Base-by-base conservation (phyloP, 305 asterid species). In the Fraxinus baroniana region DNA sequence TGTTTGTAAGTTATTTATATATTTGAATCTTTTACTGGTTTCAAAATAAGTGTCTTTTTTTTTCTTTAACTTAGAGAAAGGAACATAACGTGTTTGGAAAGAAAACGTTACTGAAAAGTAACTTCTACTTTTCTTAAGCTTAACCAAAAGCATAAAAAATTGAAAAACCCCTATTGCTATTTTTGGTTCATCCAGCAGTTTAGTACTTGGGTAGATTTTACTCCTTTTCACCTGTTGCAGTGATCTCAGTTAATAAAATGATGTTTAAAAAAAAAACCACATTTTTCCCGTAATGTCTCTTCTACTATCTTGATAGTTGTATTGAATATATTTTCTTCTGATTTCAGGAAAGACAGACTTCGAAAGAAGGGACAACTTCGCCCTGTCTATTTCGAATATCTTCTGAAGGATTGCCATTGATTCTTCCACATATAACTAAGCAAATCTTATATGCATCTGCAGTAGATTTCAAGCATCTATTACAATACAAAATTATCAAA, bases 361-460 rank as follows among this genome's bases (percentile, higher is more conserved):
- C 97, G 24, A 94, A 88, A 86, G 99, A 95, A 72, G 97, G 98
- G 78, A 15, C 90, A 39, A 74, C 94, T 24, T 85, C 99, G 35
- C 89, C 91, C 4, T 95, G 99, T 88, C 32, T 88, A 78, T 95
- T 94, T 90, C 90, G 99, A 76, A 94, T 95, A 87, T 94, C 99
- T 17, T 95, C 99, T 32, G 99, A 95, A 91, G 99, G 97, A 84
- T 84, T 95, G 90, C 99, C 98, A 0, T 77, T 95, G 87, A 86
- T 95, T 83, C 93, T 95, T 81, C 97, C 99, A 7, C 91, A 93
- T 80, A 82, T 94, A 36, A 91, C 97, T 3, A 94, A 94, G 81
- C 99, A 95, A 84, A 93, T 95, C 71, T 30, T 94, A 74, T 86
- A 87, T 52, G 95, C 98, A 74, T 84, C 96, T 73, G 84, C 90